Evolutionary conservation across 1,284 basidiomycete species (phyloP), one percentile per base, ranked within the genome.

Genomic region (Entoloma clypeatum): DNA sequence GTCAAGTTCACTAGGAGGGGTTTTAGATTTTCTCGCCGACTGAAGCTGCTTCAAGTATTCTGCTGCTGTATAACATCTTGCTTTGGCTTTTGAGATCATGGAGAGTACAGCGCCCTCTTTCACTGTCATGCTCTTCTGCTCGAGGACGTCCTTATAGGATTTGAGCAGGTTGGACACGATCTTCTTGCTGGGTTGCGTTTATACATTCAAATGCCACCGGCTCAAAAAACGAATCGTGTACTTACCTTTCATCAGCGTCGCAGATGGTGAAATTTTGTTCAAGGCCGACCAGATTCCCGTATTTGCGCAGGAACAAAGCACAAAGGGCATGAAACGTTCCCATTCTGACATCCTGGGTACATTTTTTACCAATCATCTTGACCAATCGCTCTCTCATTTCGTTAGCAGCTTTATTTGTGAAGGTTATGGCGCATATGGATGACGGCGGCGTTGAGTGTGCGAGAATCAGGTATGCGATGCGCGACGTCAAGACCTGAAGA

Each of bases 271-370:
- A 95, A 59, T 90, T 92, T 41, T 71, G 74, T 33, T 75, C 68
- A 2, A 94, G 59, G 0, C 74, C 75, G 36, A 91, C 79, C 1
- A 70, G 56, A 14, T 63, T 65, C 2, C 78, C 79, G 53, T 91
- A 76, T 54, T 75, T 77, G 26, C 91, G 73, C 19, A 95, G 64
- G 54, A 86, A 83, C 32, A 63, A 62, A 0, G 81, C 86, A 55
- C 90, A 93, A 3, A 88, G 71, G 0, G 89, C 77, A 55, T 94
- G 91, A 52, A 94, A 93, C 0, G 90, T 94, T 10, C 88, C 87
- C 79, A 77, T 67, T 49, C 82, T 74, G 23, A 95, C 68, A 36
- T 75, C 66, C 11, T 70, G 66, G 1, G 83, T 85, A 5, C 61
- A 58, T 16, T 75, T 62, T 31, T 75, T 71, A 3, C 91, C 91